Evolutionary conservation across 805 yeast species (phyloP), one percentile per base, ranked within the genome.

Genomic region (Sungouiozyma ichnusensis): DNA sequence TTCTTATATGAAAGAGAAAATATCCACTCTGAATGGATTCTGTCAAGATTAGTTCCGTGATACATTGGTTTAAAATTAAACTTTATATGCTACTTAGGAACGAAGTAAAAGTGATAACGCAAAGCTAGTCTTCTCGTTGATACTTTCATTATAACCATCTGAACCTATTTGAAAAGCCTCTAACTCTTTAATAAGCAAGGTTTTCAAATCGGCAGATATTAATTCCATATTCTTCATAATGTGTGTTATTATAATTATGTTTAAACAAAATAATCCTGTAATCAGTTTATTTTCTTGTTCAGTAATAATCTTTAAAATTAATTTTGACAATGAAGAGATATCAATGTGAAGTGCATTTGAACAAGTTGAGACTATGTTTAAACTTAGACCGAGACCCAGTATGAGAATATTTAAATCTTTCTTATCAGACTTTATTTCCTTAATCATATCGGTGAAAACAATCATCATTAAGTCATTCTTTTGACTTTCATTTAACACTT

Each of bases 1-100:
- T 68, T 88, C 39, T 74, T 79, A 11, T 88, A 72, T 62, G 72
- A 74, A 46, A 71, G 92, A 59, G 75, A 74, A 18, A 49, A 59
- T 9, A n/a, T 24, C 5, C 68, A 64, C n/a, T 66, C 59, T 1
- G 63, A 68, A 19, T 88, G 94, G 92, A 62, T 69, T 37, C 51
- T 81, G 18, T 64, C 68, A 29, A 74, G 96, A 62, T 66, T 86
- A 34, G 83, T 94, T 6, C 94, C 96, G 45, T 77, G 38, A 54
- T 32, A 14, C 8, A 7, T 6, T 24, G 11, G 9, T 11, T 24
- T n/a, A n/a, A n/a, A n/a, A n/a, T n/a, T n/a, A n/a, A n/a, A n/a
- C n/a, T n/a, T n/a, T n/a, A 24, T 24, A 24, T 24, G 29, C 29
- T 24, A 24, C 11, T 24, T 24, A 11, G 11, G 29, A 24, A 24